A percentile compares a stretch with the other conserved stretches of the same genome.
These are phyloP conservation scores for Neopestalotiopsis rosae DNA, from an alignment of 2,329 filamentous ascomycete genomes.

Conservation along the genomic window DNA sequence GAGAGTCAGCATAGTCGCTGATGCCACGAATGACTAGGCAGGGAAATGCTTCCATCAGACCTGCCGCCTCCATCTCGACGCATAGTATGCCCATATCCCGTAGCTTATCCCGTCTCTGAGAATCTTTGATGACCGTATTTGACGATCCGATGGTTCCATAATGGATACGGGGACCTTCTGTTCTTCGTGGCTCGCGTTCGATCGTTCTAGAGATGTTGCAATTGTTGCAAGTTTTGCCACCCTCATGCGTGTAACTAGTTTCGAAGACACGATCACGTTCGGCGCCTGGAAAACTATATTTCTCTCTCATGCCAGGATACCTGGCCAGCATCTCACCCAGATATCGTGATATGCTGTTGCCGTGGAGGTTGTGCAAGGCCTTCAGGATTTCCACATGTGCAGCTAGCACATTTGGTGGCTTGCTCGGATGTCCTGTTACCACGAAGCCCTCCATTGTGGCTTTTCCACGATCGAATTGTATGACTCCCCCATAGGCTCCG, in stretches of 20 bases:
- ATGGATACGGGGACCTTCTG: neutral
- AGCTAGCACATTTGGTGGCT: neutral
- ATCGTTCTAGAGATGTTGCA: neutral
- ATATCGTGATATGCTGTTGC: neutral
- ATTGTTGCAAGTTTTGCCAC: slow-evolving; percentile 2
- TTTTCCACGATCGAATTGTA: slow-evolving; percentile 6
- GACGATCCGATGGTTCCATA: slow-evolving; percentile 17
- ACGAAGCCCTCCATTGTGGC: neutral
- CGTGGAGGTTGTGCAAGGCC: neutral
- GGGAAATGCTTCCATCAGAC: slow-evolving; percentile 29
- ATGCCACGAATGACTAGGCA: slow-evolving; percentile 34
- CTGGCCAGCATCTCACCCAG: neutral
- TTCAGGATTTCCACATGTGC: neutral
- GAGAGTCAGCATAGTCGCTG: slow-evolving; percentile 32
- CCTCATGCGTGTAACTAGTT: neutral
- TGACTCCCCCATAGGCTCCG: neutral
- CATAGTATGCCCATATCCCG: slow-evolving; percentile 23
- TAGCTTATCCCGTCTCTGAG: slow-evolving; percentile 24
- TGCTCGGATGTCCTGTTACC: neutral
- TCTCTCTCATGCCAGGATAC: neutral
- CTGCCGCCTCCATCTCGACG: slow-evolving; percentile 27
- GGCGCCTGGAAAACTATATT: neutral
- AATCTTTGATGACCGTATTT: slow-evolving; percentile 28
- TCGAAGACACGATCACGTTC: slow-evolving; percentile 2
- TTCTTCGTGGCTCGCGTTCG: neutral